These are phyloP conservation scores for Daphne laureola DNA, from an alignment of 441 rosid genomes.

Conservation along the genomic window DNA sequence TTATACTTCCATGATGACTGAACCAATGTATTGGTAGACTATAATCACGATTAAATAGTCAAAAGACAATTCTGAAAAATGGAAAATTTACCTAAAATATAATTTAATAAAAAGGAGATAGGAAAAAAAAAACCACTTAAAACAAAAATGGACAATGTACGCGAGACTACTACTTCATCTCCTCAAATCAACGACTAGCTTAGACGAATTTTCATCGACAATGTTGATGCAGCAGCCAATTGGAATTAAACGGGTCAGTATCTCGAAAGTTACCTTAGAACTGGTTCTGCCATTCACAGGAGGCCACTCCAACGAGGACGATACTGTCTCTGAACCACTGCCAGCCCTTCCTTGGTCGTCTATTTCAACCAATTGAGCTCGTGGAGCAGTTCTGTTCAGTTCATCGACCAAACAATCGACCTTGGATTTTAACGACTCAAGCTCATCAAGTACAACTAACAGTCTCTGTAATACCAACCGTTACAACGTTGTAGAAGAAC, in stretches of 20 bases:
- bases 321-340: conserved; percentile 24
- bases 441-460: conserved; percentile 60
- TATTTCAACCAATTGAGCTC: conserved; percentile 24
- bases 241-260: conserved; percentile 11
- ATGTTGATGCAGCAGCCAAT: too few species aligned
- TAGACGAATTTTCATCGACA: too few species aligned
- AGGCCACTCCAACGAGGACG: conserved; percentile 38
- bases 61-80: conserved; percentile 4
- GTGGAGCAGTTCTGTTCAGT: conserved; percentile 32
- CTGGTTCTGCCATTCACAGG: conserved; percentile 25
- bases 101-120: not conserved
- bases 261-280: conserved; percentile 27
- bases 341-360: conserved; percentile 26
- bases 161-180: too few species aligned
- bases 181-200: too few species aligned
- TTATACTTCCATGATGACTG: conserved; percentile 48
- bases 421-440: conserved; percentile 78
- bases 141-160: too few species aligned
- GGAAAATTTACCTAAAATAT: conserved; percentile 4
- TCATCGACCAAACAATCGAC: conserved; percentile 44
- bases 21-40: conserved; percentile 37
- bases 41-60: conserved; percentile 18
- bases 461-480: conserved; percentile 41
- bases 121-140: not conserved
- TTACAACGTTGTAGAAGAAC: conserved; percentile 7